These are phyloP conservation scores for Spathaspora sp. DNA, from an alignment of 1,139 yeast species.

Conservation along the genomic window DNA sequence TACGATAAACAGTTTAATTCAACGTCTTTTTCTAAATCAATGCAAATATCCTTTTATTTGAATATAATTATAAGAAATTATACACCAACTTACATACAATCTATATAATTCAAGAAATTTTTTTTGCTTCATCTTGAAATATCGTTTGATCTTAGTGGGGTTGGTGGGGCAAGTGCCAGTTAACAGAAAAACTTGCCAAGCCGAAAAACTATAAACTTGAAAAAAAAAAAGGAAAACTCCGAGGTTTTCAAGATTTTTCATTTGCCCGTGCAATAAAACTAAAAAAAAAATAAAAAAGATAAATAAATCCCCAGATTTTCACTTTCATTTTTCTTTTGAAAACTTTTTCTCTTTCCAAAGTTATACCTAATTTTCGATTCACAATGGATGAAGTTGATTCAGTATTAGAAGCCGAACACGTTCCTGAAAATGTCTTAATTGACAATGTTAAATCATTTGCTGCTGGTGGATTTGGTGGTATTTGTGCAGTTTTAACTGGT, in stretches of 20 bases:
- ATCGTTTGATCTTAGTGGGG: background rate
- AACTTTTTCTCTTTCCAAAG: conserved; percentile 27
- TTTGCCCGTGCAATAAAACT: background rate
- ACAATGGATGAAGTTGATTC: conserved; percentile 51
- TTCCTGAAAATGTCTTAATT: conserved; percentile 21
- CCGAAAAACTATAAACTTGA: background rate
- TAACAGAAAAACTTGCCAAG: background rate
- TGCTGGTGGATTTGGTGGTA: conserved; percentile 77
- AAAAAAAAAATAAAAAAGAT: no score
- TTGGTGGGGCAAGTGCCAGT: background rate
- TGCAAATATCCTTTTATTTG: no score
- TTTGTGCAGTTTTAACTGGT: conserved; percentile 65
- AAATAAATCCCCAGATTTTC: conserved; percentile 4
- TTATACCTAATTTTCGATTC: conserved; percentile 34
- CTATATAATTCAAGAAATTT: no score
- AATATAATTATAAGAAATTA: no score
- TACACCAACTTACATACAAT: no score
- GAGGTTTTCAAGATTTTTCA: background rate
- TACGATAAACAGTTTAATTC: no score
- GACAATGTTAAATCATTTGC: conserved; percentile 73
- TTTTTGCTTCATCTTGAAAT: no score
- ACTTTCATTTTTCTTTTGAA: background rate
- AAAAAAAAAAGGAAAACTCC: background rate
- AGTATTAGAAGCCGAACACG: conserved; percentile 16
- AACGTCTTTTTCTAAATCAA: no score